phyloP scores from a whole-genome alignment of 2,329 filamentous ascomycete genomes.

The Cytospora piceicola region DNA sequence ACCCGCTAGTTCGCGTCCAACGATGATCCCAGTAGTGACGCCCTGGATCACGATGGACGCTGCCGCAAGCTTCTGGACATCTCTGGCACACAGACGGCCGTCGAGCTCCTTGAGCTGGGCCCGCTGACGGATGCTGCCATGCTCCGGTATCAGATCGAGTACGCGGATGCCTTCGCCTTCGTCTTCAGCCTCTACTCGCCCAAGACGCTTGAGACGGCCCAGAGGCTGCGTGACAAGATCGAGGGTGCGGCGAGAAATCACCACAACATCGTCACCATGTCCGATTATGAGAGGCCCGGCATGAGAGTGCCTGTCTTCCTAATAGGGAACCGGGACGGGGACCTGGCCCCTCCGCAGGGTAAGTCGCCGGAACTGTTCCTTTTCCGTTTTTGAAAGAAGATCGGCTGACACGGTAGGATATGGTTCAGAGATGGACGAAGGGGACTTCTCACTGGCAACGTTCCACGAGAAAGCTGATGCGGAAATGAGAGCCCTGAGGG shows the following conservation, averaged over 20 bases:
- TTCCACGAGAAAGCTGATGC: slow-evolving; percentile 28
- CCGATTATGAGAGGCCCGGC: slow-evolving; percentile 26
- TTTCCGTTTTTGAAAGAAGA: no score
- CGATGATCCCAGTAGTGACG: slow-evolving; percentile 25
- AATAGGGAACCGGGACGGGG: slow-evolving; percentile 30
- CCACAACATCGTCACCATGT: slow-evolving; percentile 31
- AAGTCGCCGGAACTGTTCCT: background rate
- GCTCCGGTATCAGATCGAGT: slow-evolving; percentile 31
- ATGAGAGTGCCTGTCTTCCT: slow-evolving; percentile 30
- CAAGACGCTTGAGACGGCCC: slow-evolving; percentile 28
- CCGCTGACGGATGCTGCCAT: slow-evolving; percentile 29
- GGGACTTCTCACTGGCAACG: slow-evolving; percentile 25
- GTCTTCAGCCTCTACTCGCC: slow-evolving; percentile 31
- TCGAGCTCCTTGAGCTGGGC: slow-evolving; percentile 30
- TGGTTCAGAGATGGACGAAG: slow-evolving; percentile 23
- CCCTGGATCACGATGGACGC: slow-evolving; percentile 24
- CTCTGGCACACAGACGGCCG: slow-evolving; percentile 24
- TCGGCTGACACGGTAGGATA: slow-evolving; percentile 7
- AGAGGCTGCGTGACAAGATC: slow-evolving; percentile 29
- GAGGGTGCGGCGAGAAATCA: slow-evolving; percentile 27
- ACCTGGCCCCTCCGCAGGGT: slow-evolving; percentile 30
- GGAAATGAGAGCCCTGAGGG: slow-evolving; percentile 30
- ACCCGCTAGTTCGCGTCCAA: slow-evolving; percentile 25
- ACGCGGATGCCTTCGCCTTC: slow-evolving; percentile 30
- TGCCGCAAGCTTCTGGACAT: slow-evolving; percentile 31